Conservation (phyloP, 352 stramenopile species). For the Thalassiosira mediterranea region DNA sequence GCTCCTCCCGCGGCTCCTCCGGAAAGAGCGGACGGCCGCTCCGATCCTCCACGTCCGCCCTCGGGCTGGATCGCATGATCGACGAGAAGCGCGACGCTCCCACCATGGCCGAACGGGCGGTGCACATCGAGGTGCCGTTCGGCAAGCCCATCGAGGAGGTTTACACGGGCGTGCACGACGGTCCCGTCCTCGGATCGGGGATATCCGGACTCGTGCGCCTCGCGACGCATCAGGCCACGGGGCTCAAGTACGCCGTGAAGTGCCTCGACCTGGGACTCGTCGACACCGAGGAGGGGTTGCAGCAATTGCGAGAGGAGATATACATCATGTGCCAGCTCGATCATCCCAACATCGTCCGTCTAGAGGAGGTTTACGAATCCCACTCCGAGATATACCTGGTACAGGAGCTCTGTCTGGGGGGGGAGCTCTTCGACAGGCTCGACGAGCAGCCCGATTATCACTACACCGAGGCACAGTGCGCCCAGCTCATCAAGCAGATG, state of each 20-base stretch:
- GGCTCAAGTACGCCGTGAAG: constrained; percentile 95
- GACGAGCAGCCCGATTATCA: constrained; percentile 87
- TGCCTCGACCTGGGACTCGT: constrained; percentile 78
- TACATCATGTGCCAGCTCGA: constrained; percentile 86
- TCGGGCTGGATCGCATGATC: constrained; percentile 82
- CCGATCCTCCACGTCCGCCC: constrained; percentile 59
- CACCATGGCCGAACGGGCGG: constrained; percentile 64
- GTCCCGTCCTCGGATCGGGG: constrained; percentile 82
- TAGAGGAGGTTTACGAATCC: constrained; percentile 95
- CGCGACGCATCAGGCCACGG: constrained; percentile 90
- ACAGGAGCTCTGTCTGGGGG: constrained; percentile 95
- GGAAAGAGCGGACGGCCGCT: constrained; percentile 49
- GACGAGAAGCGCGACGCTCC: constrained; percentile 67
- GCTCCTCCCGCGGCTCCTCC: background rate
- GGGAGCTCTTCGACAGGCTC: constrained; percentile 89
- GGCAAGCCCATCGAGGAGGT: constrained; percentile 66
- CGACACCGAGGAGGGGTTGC: constrained; percentile 59
- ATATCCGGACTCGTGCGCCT: constrained; percentile 95
- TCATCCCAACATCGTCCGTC: constrained; percentile 87
- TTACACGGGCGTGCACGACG: constrained; percentile 83
- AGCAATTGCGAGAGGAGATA: constrained; percentile 84
- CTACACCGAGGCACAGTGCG: constrained; percentile 95
- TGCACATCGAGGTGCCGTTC: constrained; percentile 80
- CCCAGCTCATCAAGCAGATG: constrained; percentile 95
- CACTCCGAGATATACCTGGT: constrained; percentile 92